Conservation (phyloP, 1,139 yeast species). For the Geotrichum siamense region DNA sequence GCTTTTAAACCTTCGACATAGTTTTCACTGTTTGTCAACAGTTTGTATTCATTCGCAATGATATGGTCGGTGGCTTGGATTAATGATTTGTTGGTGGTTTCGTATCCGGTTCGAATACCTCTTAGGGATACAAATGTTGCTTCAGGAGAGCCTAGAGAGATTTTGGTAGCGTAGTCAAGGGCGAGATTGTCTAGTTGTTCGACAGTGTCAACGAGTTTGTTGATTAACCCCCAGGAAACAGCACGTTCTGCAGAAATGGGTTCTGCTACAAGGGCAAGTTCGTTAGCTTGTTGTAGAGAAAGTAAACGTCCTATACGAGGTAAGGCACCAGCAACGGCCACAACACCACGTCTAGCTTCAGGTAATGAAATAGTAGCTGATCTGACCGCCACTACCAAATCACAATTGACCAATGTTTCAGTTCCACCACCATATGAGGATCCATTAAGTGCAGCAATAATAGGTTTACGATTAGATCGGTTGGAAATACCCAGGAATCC, state of each 20-base stretch:
- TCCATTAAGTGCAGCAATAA: conserved; percentile 33
- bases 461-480: conserved; percentile 28
- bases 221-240: conserved; percentile 30
- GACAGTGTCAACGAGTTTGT: conserved; percentile 24
- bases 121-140: conserved; percentile 26
- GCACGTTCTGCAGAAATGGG: conserved; percentile 30
- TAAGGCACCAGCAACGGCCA: conserved; percentile 32
- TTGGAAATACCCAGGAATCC: conserved; percentile 33
- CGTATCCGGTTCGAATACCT: conserved; percentile 28
- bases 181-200: conserved; percentile 28
- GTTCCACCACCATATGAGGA: conserved; percentile 33
- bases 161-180: conserved; percentile 25
- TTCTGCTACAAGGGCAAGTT: conserved; percentile 31
- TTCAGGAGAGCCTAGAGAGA: conserved; percentile 30
- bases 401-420: conserved; percentile 31
- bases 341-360: conserved; percentile 32
- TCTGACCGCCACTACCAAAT: conserved; percentile 29
- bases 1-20: conserved; percentile 21
- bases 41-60: background rate
- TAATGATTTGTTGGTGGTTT: conserved; percentile 22
- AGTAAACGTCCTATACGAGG: conserved; percentile 29
- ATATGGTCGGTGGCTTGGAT: conserved; percentile 6
- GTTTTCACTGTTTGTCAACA: conserved; percentile 10
- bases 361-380: conserved; percentile 29
- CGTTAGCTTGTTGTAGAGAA: conserved; percentile 30